phyloP scores from a whole-genome alignment of 768 basidiomycete species.

The Naganishia vaughanmartiniae region DNA sequence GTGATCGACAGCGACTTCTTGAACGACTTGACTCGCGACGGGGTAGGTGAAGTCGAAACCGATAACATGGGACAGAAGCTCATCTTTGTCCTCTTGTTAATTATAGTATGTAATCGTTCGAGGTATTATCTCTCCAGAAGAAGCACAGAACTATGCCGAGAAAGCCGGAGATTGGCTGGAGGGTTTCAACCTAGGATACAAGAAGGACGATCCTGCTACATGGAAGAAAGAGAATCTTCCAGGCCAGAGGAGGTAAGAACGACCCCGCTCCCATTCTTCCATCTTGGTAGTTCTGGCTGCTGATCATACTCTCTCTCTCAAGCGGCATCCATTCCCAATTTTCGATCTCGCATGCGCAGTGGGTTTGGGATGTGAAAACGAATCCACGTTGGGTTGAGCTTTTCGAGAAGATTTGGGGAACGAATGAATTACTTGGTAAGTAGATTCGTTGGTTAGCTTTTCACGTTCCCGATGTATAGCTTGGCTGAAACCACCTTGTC shows the following conservation, averaged over 20 bases:
- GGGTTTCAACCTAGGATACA: slow-evolving; percentile 49
- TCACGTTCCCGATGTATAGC: too few species aligned
- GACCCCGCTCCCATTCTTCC: too few species aligned
- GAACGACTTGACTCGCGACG: slow-evolving; percentile 4
- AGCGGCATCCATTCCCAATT: slow-evolving; percentile 14
- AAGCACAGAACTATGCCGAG: slow-evolving; percentile 41
- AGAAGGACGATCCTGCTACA: slow-evolving; percentile 48
- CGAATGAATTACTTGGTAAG: slow-evolving; percentile 31
- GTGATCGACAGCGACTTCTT: neutral
- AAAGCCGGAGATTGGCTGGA: slow-evolving; percentile 49
- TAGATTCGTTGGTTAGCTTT: neutral
- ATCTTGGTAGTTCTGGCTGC: neutral
- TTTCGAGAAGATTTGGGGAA: slow-evolving; percentile 40
- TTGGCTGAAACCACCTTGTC: neutral
- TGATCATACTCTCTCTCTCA: neutral
- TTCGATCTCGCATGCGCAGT: slow-evolving; percentile 36
- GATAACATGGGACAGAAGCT: neutral
- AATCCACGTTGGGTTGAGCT: slow-evolving; percentile 36
- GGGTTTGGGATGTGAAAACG: slow-evolving; percentile 39
- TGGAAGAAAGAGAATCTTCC: slow-evolving; percentile 48
- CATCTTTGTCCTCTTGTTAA: neutral
- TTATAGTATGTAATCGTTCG: slow-evolving; percentile 35
- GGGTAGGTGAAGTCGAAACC: neutral
- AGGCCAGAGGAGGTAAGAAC: slow-evolving; percentile 37
- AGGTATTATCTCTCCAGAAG: slow-evolving; percentile 38